Base-by-base conservation (phyloP, 257 asterid genomes). In the Salvia rosmarinus region DNA sequence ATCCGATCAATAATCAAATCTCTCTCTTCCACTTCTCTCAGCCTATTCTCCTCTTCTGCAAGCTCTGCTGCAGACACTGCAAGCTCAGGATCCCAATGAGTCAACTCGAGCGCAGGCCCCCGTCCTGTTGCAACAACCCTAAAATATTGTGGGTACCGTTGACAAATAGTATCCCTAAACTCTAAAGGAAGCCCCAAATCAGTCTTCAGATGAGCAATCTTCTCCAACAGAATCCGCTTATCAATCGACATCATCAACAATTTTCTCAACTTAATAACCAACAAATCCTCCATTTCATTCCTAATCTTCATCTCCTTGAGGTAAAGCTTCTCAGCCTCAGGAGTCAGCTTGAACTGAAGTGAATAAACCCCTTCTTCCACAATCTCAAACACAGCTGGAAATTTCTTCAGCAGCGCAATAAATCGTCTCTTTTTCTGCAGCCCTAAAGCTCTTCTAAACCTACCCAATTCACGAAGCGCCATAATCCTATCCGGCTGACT, bases 31-130 rank as follows among this genome's bases (percentile, higher is more conserved):
- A 77, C 5, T 73, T 90, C 97, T 12, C 84, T 66, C 67, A 68
- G 78, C 84, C 81, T 77, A 44, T 75, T 88, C 75, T 95, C 99
- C 56, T 95, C 97, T 73, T 91, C 98, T 1, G 95, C 94, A 17
- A 91, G 85, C 94, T 95, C 97, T 9, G 94, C 96, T 46, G 98
- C 99, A 63, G 99, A 89, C 9, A 95, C 87, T 4, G 98, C 98
- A 50, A 91, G 92, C 72, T 91, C 98, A 9, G 90, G 87, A 62
- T 95, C 99, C 98, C 98, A 95, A 78, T 87, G 89, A 68, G 94
- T 85, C 71, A 95, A 77, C 86, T 95, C 98, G 72, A 95, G 70
- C 0, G 97, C 97, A 0, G 93, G 95, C 14, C 98, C 99, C 19
- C 88, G 82, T 43, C 84, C 96, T 5, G 99, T 95, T 1, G 75